phyloP scores from a whole-genome alignment of 768 basidiomycete genomes.

The Amanita rubescens region DNA sequence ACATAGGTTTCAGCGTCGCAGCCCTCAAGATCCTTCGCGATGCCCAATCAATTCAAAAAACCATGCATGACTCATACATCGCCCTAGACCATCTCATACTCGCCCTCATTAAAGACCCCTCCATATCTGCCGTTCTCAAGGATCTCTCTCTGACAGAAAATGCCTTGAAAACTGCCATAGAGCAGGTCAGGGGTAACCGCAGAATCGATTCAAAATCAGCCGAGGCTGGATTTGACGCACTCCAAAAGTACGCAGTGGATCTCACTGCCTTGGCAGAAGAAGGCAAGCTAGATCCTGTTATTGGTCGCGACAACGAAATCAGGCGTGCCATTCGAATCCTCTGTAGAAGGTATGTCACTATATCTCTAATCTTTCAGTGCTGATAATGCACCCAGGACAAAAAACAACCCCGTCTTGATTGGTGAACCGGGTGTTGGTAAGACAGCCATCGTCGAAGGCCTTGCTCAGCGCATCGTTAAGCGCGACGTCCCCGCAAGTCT shows the following conservation, averaged over 20 bases:
- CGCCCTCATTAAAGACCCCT: slow-evolving; percentile 70
- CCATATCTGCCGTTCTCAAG: slow-evolving; percentile 63
- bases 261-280: slow-evolving; percentile 83
- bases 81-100: slow-evolving; percentile 90
- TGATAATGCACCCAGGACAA: slow-evolving; percentile 49
- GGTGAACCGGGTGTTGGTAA: slow-evolving; percentile 96
- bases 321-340: slow-evolving; percentile 76
- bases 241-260: slow-evolving; percentile 84
- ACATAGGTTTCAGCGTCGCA: slow-evolving; percentile 51
- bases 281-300: slow-evolving; percentile 93
- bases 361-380: background rate
- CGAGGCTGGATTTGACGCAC: slow-evolving; percentile 89
- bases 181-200: slow-evolving; percentile 76
- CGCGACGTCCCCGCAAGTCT: slow-evolving; percentile 80
- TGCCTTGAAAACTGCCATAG: slow-evolving; percentile 65
- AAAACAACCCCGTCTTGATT: slow-evolving; percentile 96
- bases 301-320: slow-evolving; percentile 90
- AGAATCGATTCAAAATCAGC: slow-evolving; percentile 81
- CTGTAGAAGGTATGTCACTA: slow-evolving; percentile 47
- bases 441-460: slow-evolving; percentile 90
- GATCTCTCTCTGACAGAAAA: slow-evolving; percentile 69
- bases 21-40: slow-evolving; percentile 61
- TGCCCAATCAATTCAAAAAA: slow-evolving; percentile 73
- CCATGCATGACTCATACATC: slow-evolving; percentile 83
- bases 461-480: slow-evolving; percentile 92